Conservation (phyloP, 345 rosid species). For the Corchorus olitorius region DNA sequence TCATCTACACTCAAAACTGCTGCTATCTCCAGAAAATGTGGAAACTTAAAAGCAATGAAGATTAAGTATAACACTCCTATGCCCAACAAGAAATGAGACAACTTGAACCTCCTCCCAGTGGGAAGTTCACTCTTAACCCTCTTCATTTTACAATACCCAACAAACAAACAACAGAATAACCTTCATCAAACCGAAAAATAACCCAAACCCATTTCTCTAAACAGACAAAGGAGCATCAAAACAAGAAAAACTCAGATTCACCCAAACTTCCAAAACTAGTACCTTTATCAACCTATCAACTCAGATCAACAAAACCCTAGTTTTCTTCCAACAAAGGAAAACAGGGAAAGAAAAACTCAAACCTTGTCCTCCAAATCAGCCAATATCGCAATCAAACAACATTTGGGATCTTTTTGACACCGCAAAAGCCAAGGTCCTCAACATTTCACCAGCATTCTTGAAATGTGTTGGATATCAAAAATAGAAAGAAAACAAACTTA, state of each 20-base stretch:
- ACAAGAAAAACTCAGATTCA: slow-evolving; percentile 24
- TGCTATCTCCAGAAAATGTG: slow-evolving; percentile 72
- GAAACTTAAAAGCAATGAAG: slow-evolving; percentile 79
- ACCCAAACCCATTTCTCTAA: slow-evolving; percentile 25
- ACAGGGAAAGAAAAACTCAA: slow-evolving; percentile 16
- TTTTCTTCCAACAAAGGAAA: not conserved
- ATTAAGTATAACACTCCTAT: slow-evolving; percentile 70
- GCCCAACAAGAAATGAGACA: slow-evolving; percentile 74
- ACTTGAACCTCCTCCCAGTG: slow-evolving; percentile 64
- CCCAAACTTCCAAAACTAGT: slow-evolving; percentile 26
- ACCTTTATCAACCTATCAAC: slow-evolving; percentile 14
- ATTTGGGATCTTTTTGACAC: slow-evolving; percentile 9
- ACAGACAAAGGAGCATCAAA: slow-evolving; percentile 15
- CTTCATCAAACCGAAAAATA: slow-evolving; percentile 27
- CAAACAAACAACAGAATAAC: slow-evolving; percentile 20
- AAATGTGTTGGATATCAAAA: not conserved
- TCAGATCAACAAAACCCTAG: slow-evolving; percentile 25
- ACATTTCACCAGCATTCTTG: slow-evolving; percentile 31
- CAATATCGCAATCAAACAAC: slow-evolving; percentile 15
- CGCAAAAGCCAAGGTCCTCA: slow-evolving; percentile 25
- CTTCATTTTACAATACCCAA: slow-evolving; percentile 57
- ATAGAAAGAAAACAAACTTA: not conserved
- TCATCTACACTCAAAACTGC: slow-evolving; percentile 74
- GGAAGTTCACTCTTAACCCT: slow-evolving; percentile 67
- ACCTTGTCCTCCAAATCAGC: slow-evolving; percentile 25